phyloP scores from a whole-genome alignment of 2,329 filamentous ascomycete species.

The Orbilia javanica region DNA sequence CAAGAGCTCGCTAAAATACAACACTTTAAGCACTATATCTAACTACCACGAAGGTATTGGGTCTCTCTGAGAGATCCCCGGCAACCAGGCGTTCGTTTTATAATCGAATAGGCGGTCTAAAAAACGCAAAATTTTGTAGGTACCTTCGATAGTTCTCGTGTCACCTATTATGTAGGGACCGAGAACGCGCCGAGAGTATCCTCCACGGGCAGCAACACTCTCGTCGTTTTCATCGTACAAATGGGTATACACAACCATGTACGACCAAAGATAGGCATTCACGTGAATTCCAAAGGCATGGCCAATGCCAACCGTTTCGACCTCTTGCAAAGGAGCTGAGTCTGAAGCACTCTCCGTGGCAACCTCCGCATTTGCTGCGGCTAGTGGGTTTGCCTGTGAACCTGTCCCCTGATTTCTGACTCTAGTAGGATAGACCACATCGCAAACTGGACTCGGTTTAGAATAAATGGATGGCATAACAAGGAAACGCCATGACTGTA shows the following conservation, averaged over 20 bases:
- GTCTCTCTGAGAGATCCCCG: constrained; percentile 11
- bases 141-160: neutral
- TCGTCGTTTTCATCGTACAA: neutral
- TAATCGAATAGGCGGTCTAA: constrained; percentile 8
- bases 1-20: too few relatives aligned
- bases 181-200: neutral
- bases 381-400: neutral
- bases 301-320: neutral
- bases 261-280: constrained; percentile 1
- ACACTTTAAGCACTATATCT: too few relatives aligned
- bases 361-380: too few relatives aligned
- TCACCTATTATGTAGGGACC: constrained; percentile 4
- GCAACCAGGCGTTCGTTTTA: constrained; percentile 2
- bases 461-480: neutral
- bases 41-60: too few relatives aligned
- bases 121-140: neutral
- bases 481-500: constrained; percentile 7
- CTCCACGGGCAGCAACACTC: neutral
- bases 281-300: constrained; percentile 1
- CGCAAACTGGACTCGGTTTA: neutral
- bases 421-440: neutral
- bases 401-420: neutral
- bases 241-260: neutral
- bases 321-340: neutral
- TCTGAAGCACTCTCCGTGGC: neutral